A percentile compares a stretch with the other conserved stretches of the same genome.
Conservation (phyloP, 345 rosid species). For the Corchorus capsularis region DNA sequence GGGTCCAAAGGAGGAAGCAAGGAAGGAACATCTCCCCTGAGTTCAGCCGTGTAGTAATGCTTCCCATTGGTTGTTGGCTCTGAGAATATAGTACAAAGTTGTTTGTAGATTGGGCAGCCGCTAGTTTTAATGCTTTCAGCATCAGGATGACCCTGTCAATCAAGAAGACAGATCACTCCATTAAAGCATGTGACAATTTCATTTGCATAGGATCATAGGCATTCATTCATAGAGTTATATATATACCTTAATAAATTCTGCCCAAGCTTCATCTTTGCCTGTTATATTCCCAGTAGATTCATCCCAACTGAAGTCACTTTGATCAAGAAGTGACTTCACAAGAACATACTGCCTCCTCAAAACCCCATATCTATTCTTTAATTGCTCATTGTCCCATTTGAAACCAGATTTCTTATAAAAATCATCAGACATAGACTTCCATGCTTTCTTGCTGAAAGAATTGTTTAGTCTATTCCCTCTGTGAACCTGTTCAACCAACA, state of each 20-base stretch:
- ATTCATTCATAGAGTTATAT: neutral
- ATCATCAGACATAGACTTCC: slow-evolving; percentile 41
- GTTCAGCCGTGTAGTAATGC: slow-evolving; percentile 24
- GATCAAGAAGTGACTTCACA: slow-evolving; percentile 44
- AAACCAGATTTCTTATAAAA: slow-evolving; percentile 42
- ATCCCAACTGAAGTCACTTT: slow-evolving; percentile 41
- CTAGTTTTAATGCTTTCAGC: slow-evolving; percentile 45
- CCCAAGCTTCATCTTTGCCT: slow-evolving; percentile 54
- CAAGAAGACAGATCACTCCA: slow-evolving; percentile 20
- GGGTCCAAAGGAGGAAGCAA: slow-evolving; percentile 21
- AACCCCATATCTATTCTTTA: slow-evolving; percentile 40
- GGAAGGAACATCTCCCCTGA: slow-evolving; percentile 20
- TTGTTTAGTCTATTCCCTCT: slow-evolving; percentile 44
- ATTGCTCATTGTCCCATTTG: slow-evolving; percentile 50
- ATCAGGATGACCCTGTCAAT: slow-evolving; percentile 53
- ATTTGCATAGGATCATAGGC: neutral
- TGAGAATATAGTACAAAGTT: slow-evolving; percentile 49
- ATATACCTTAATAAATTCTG: slow-evolving; percentile 39
- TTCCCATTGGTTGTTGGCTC: slow-evolving; percentile 37
- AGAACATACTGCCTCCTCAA: slow-evolving; percentile 44
- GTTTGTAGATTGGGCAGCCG: slow-evolving; percentile 53
- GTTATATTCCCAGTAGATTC: slow-evolving; percentile 39
- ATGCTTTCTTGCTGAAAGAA: slow-evolving; percentile 44
- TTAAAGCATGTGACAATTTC: neutral
- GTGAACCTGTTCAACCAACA: slow-evolving; percentile 47